These are phyloP conservation scores for Sutorius australiensis DNA, from an alignment of 768 basidiomycete species.

Conservation along the genomic window DNA sequence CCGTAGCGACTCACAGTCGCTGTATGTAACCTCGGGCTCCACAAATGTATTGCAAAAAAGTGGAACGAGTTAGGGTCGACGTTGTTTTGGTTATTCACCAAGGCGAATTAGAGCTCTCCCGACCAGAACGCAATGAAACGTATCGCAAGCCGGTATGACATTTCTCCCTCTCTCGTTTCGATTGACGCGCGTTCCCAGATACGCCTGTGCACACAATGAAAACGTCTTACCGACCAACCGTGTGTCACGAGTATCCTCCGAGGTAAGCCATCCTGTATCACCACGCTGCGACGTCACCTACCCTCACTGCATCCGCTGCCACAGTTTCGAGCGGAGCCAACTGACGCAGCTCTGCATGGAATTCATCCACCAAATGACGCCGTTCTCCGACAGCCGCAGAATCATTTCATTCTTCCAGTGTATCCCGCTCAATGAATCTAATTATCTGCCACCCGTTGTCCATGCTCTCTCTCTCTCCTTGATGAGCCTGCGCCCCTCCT, in stretches of 20 bases:
- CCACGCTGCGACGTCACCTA: constrained; percentile 9
- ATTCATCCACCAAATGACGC: constrained; percentile 24
- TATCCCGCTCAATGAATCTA: constrained; percentile 24
- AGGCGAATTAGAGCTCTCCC: constrained; percentile 33
- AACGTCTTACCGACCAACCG: constrained; percentile 44
- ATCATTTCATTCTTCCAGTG: constrained; percentile 26
- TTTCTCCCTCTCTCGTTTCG: constrained; percentile 1
- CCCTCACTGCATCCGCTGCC: constrained; percentile 7
- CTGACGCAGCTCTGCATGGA: constrained; percentile 17
- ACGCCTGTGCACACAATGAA: constrained; percentile 52
- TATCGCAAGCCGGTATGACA: constrained; percentile 44
- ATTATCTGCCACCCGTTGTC: constrained; percentile 29
- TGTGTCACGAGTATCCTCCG: constrained; percentile 26
- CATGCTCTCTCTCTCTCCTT: constrained; percentile 18
- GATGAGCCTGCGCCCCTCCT: constrained; percentile 10
- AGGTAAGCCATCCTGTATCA: constrained; percentile 1
- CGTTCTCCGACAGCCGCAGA: constrained; percentile 22
- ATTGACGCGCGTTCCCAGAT: constrained; percentile 29
- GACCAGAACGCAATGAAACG: constrained; percentile 35
- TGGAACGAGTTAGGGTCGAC: constrained; percentile 55
- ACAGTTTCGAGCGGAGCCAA: constrained; percentile 6
- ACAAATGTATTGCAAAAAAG: constrained; percentile 41
- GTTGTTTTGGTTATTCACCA: constrained; percentile 44
- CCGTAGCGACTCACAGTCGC: background rate
- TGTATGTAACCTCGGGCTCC: constrained; percentile 35